A percentile compares a stretch with the other conserved stretches of the same genome.
These are phyloP conservation scores for Collybiopsis luxurians DNA, from an alignment of 768 basidiomycete species.

Conservation along the genomic window DNA sequence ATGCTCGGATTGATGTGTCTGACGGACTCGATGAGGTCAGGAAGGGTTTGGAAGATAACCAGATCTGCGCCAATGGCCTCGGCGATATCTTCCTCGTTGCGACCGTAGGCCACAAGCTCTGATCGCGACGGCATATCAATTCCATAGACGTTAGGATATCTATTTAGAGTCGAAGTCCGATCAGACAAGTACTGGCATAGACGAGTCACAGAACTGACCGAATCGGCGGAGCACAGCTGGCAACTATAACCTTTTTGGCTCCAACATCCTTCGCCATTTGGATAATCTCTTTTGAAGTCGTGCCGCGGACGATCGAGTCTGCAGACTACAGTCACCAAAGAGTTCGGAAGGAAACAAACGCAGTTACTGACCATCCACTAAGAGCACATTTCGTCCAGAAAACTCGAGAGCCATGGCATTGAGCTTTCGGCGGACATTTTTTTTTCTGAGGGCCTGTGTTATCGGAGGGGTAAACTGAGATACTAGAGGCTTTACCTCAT, in stretches of 20 bases:
- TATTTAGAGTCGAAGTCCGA: conserved; percentile 18
- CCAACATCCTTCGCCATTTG: conserved; percentile 99
- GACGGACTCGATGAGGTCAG: conserved; percentile 84
- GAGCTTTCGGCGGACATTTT: conserved; percentile 92
- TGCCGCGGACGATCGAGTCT: conserved; percentile 99
- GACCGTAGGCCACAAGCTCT: conserved; percentile 86
- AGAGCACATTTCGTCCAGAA: conserved; percentile 82
- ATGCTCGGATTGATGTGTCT: conserved; percentile 80
- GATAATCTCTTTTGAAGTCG: conserved; percentile 97
- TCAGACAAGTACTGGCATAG: background rate
- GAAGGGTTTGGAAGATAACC: conserved; percentile 91
- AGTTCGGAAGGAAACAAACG: background rate
- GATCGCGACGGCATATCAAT: conserved; percentile 98
- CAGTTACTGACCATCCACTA: conserved; percentile 80
- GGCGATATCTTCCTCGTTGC: conserved; percentile 71
- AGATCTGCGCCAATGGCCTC: conserved; percentile 89
- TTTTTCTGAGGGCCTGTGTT: conserved; percentile 50
- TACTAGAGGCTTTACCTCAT: conserved; percentile 56
- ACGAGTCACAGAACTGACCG: conserved; percentile 42
- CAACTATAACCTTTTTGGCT: conserved; percentile 92
- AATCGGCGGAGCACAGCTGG: conserved; percentile 96
- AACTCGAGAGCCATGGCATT: conserved; percentile 99
- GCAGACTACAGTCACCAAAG: background rate
- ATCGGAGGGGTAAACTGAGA: background rate
- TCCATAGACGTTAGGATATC: conserved; percentile 94